These are phyloP conservation scores for Penicillium sp. DNA, from an alignment of 2,329 filamentous ascomycete species.

Conservation along the genomic window DNA sequence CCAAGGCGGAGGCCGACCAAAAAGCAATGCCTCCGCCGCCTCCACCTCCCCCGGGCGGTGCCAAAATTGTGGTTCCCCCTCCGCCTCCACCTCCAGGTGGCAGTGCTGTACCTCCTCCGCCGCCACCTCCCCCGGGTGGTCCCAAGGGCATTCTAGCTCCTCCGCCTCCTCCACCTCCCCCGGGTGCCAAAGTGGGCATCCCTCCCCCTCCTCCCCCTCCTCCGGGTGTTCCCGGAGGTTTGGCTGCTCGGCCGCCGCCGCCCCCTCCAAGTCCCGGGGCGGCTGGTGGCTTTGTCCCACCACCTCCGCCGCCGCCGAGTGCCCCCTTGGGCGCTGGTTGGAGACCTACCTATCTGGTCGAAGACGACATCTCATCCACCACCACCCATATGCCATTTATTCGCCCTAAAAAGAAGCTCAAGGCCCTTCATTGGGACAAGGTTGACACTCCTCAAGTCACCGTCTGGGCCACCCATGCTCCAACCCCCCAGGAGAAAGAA, in stretches of 20 bases:
- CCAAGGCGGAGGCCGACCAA: slow-evolving; percentile 12
- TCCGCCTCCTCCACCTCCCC: slow-evolving; percentile 43
- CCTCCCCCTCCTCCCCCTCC: slow-evolving; percentile 47
- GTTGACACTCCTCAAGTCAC: slow-evolving; percentile 88
- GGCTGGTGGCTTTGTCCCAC: slow-evolving; percentile 47
- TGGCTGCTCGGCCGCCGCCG: slow-evolving; percentile 29
- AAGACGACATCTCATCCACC: slow-evolving; percentile 55
- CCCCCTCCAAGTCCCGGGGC: slow-evolving; percentile 43
- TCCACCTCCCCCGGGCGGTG: slow-evolving; percentile 47
- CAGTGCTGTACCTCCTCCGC: slow-evolving; percentile 49
- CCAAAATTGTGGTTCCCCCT: slow-evolving; percentile 32
- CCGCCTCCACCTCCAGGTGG: slow-evolving; percentile 31
- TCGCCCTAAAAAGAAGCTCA: slow-evolving; percentile 88
- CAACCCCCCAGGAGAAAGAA: slow-evolving; percentile 84
- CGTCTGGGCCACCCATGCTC: slow-evolving; percentile 84
- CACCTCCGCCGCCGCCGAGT: slow-evolving; percentile 65
- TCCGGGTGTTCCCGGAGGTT: slow-evolving; percentile 36
- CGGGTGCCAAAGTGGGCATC: slow-evolving; percentile 42
- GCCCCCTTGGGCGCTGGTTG: slow-evolving; percentile 54
- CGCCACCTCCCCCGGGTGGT: slow-evolving; percentile 43
- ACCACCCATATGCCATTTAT: slow-evolving; percentile 73
- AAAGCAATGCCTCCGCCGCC: slow-evolving; percentile 33
- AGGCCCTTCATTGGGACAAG: slow-evolving; percentile 99
- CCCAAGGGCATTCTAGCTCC: slow-evolving; percentile 39
- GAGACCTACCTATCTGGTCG: slow-evolving; percentile 70